Percentiles rank a stretch among this genome's conserved stretches.
These are phyloP conservation scores for Tieghemostelium lacteum DNA, from an alignment of 78 protist genomes.

Conservation along the genomic window DNA sequence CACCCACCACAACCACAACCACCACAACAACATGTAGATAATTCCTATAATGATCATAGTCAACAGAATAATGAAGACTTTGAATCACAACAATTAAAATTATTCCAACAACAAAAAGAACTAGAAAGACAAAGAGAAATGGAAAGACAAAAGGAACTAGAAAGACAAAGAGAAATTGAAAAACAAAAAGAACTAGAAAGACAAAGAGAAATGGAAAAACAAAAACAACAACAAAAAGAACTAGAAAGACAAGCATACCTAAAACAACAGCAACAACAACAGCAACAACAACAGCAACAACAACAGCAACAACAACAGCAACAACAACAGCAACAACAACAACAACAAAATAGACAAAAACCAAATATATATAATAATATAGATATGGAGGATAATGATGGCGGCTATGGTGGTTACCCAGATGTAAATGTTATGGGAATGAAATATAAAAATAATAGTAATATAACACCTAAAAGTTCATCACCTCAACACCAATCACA, in stretches of 20 bases:
- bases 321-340: slow-evolving; percentile 12
- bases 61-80: slow-evolving; percentile 4
- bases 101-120: slow-evolving; percentile 1
- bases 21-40: slow-evolving; percentile 21
- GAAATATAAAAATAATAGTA: slow-evolving; percentile 5
- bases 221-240: neutral
- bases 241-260: neutral
- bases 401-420: neutral
- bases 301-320: neutral
- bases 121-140: neutral
- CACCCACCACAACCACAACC: slow-evolving; percentile 1
- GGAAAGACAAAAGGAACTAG: neutral
- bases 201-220: slow-evolving; percentile 10
- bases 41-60: neutral
- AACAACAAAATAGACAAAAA: neutral
- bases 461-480: neutral
- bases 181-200: neutral
- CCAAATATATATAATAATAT: neutral
- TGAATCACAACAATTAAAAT: neutral
- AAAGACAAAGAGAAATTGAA: neutral
- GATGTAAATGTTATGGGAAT: neutral
- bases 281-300: neutral
- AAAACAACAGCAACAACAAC: slow-evolving; percentile 1
- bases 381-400: neutral
- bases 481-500: neutral